These are phyloP conservation scores for Phytophthora idaei DNA, from an alignment of 352 stramenopile genomes.

Conservation along the genomic window DNA sequence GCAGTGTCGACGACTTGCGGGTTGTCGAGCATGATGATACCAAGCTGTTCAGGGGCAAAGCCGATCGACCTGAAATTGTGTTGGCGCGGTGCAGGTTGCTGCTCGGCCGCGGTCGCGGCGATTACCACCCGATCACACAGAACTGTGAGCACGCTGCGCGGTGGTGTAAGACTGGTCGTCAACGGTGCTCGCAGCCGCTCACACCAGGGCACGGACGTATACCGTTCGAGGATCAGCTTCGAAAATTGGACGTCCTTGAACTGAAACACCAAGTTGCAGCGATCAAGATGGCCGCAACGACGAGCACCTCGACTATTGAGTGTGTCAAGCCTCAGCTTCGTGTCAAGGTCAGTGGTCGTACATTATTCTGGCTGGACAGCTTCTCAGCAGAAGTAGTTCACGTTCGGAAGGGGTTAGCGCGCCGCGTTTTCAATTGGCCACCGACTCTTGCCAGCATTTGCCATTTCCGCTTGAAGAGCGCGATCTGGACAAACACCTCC, in stretches of 20 bases:
- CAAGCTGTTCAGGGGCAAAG: slow-evolving; percentile 51
- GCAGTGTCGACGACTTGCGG: slow-evolving; percentile 37
- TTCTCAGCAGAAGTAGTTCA: slow-evolving; percentile 63
- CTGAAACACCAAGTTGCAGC: slow-evolving; percentile 51
- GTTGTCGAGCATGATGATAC: slow-evolving; percentile 63
- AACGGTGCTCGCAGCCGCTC: slow-evolving; percentile 60
- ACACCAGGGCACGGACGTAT: slow-evolving; percentile 44
- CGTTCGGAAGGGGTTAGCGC: slow-evolving; percentile 37
- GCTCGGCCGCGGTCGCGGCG: slow-evolving; percentile 47
- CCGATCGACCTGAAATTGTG: slow-evolving; percentile 56
- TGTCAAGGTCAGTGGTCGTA: slow-evolving; percentile 31
- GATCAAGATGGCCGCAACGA: slow-evolving; percentile 49
- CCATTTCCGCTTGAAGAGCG: slow-evolving; percentile 38
- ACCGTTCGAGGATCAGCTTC: slow-evolving; percentile 53
- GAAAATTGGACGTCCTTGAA: slow-evolving; percentile 46
- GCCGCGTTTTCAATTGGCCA: slow-evolving; percentile 54
- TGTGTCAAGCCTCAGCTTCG: slow-evolving; percentile 31
- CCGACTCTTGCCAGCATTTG: slow-evolving; percentile 34
- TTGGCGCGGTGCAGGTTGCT: slow-evolving; percentile 63
- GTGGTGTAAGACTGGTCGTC: slow-evolving; percentile 52
- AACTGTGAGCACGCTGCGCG: slow-evolving; percentile 67
- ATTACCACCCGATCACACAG: slow-evolving; percentile 70
- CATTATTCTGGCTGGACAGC: slow-evolving; percentile 49
- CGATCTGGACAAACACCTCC: slow-evolving; percentile 36
- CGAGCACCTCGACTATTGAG: slow-evolving; percentile 10